Evolutionary conservation across 164 flowering plant species (phyloP), one percentile per base, ranked within the genome.

Genomic region (Aristolochia contorta): DNA sequence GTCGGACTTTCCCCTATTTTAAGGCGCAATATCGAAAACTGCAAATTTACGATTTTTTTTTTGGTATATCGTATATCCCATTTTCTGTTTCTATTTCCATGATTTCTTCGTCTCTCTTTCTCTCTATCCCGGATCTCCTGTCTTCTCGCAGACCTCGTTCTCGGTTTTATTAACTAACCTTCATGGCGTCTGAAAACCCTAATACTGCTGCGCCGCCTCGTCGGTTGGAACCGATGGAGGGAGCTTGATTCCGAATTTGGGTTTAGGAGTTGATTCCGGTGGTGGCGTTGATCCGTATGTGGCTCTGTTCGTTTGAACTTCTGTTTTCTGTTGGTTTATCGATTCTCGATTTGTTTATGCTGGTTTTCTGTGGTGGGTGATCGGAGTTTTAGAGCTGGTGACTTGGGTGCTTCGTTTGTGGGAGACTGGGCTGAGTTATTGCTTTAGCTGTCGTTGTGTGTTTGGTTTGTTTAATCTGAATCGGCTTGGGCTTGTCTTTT

Each of bases 121-220:
- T 49, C 33, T 45, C 45, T 47, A 15, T 41, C 10, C 33, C 19
- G 54, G 21, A 18, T 22, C 20, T 37, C 12, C 43, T 37, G 12
- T 37, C 43, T 37, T 37, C 12, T 10, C 43, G 9, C 12, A 8
- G 9, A 10, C 5, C 43, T 37, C 43, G 12, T 23, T 37, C 33
- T 54, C 45, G 30, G n/a, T 52, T 27, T 51, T 45, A 19, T 13
- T 49, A 16, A 48, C 47, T 21, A 30, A 41, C 63, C 33, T 63
- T 51, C 61, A 61, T 62, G 70, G 74, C 59, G 67, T 63, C 51
- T 59, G 62, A 47, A 56, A 75, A 66, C 76, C 80, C 80, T 77
- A 73, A 62, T 22, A 19, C 54, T 54, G 30, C 14, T 32, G 64
- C 48, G 69, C 77, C 66, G 75, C 65, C 74, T 65, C 67, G 43